phyloP scores from a whole-genome alignment of 192 early-diverging fungal genomes.

The Backusella morwellensis region DNA sequence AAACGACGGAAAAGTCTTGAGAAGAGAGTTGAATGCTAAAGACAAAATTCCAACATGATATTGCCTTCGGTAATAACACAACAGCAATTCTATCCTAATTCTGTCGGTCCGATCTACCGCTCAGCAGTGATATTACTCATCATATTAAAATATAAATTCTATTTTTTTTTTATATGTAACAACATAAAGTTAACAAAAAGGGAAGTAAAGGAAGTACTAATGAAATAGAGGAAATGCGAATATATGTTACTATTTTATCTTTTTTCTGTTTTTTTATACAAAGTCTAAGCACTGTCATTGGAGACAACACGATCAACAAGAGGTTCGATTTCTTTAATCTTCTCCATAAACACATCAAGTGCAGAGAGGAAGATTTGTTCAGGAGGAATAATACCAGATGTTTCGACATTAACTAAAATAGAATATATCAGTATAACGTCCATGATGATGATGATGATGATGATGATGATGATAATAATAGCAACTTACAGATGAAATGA shows the following conservation, averaged over 20 bases:
- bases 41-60: no score
- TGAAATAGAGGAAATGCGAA: no score
- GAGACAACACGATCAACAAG: slow-evolving; percentile 33
- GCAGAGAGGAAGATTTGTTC: slow-evolving; percentile 77
- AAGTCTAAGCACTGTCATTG: not conserved
- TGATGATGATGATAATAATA: not conserved
- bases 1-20: not conserved
- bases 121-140: not conserved
- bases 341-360: slow-evolving; percentile 76
- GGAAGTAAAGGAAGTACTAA: not conserved
- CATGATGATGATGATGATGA: not conserved
- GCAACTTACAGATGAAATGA: slow-evolving; percentile 92
- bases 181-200: not conserved
- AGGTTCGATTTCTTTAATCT: slow-evolving; percentile 55
- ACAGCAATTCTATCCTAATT: no score
- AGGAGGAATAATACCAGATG: slow-evolving; percentile 77
- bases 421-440: not conserved
- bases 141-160: not conserved
- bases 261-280: not conserved
- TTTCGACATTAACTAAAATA: slow-evolving; percentile 76
- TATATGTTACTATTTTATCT: not conserved
- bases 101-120: no score
- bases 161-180: not conserved
- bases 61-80: no score
- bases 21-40: no score